phyloP scores from a whole-genome alignment of 306 rosid species.

The Lathyrus tuberosus region DNA sequence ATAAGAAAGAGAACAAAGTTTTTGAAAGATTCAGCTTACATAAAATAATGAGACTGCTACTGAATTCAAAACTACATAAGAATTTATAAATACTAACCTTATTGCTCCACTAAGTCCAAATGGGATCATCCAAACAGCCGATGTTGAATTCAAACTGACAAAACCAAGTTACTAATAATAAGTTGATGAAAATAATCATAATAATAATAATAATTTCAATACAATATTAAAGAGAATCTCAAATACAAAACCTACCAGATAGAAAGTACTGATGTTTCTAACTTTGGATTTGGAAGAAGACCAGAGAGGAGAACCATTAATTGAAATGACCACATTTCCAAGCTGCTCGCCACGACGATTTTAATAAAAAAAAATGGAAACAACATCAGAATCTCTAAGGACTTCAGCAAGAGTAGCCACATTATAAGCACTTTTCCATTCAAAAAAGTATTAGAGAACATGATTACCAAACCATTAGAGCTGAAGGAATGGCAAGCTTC shows the following conservation, averaged over 20 bases:
- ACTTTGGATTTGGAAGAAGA: constrained; percentile 69
- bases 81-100: constrained; percentile 52
- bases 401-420: not conserved
- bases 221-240: not conserved
- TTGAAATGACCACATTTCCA: constrained; percentile 77
- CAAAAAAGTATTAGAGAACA: constrained; percentile 10
- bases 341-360: constrained; percentile 49
- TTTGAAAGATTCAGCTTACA: not conserved
- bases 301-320: constrained; percentile 68
- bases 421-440: not conserved
- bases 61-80: constrained; percentile 26
- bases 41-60: not conserved
- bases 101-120: constrained; percentile 75
- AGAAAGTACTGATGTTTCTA: constrained; percentile 77
- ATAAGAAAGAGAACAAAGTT: not conserved
- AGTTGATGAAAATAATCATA: not conserved
- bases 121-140: constrained; percentile 70
- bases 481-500: constrained; percentile 78
- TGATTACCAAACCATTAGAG: constrained; percentile 81
- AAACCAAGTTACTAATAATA: constrained; percentile 1
- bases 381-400: constrained; percentile 1
- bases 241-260: constrained; percentile 51
- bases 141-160: constrained; percentile 64
- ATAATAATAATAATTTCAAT: not conserved
- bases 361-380: not conserved